Evolutionary conservation across 768 basidiomycete genomes (phyloP).

Genomic region (Rhizopogon sp.): DNA sequence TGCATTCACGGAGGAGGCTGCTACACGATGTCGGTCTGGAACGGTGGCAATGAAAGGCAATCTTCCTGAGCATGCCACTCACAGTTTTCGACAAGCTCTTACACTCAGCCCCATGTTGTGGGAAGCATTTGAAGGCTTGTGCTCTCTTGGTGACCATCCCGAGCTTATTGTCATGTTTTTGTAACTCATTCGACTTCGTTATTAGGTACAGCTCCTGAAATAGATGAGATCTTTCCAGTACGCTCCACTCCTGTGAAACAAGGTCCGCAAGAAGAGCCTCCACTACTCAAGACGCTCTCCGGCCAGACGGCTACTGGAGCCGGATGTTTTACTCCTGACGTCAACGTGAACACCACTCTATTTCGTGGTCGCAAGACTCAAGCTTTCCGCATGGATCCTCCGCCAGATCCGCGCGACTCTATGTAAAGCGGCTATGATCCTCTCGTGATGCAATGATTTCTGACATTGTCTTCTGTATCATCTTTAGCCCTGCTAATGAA

Average conservation of each 20-base stretch:
- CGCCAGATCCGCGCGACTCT: slow-evolving; percentile 53
- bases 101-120: slow-evolving; percentile 74
- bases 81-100: slow-evolving; percentile 69
- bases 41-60: slow-evolving; percentile 75
- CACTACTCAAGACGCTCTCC: slow-evolving; percentile 29
- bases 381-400: slow-evolving; percentile 54
- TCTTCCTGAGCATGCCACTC: slow-evolving; percentile 64
- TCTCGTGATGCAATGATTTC: background rate
- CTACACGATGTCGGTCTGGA: slow-evolving; percentile 73
- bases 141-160: slow-evolving; percentile 56
- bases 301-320: slow-evolving; percentile 56
- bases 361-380: slow-evolving; percentile 52
- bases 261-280: slow-evolving; percentile 46
- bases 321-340: slow-evolving; percentile 76
- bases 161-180: background rate
- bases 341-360: slow-evolving; percentile 49
- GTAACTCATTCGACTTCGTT: slow-evolving; percentile 11
- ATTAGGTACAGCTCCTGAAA: slow-evolving; percentile 62
- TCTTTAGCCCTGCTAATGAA: slow-evolving; percentile 52
- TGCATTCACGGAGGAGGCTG: slow-evolving; percentile 66
- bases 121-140: slow-evolving; percentile 91
- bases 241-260: slow-evolving; percentile 53
- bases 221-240: slow-evolving; percentile 70
- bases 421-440: slow-evolving; percentile 37
- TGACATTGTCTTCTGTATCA: slow-evolving; percentile 4